A percentile compares a stretch with the other conserved stretches of the same genome.
These are phyloP conservation scores for Hemileia vastatrix DNA, from an alignment of 1,284 basidiomycete genomes.

Conservation along the genomic window DNA sequence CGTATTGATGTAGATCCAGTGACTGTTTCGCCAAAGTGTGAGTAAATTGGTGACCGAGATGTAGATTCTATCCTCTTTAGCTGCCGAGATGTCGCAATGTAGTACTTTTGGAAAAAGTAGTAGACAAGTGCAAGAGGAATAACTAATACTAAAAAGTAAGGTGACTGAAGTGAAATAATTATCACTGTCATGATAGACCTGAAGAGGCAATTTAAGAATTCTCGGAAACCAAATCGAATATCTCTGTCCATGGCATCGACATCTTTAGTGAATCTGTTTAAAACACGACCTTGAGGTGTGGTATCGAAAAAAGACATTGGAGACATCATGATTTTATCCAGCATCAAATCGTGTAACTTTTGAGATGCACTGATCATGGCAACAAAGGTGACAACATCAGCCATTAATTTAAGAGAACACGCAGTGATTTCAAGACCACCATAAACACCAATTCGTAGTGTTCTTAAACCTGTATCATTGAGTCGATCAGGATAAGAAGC, in stretches of 20 bases:
- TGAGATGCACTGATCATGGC: conserved; percentile 55
- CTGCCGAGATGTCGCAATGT: conserved; percentile 47
- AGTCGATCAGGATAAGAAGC: conserved; percentile 43
- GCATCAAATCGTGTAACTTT: conserved; percentile 55
- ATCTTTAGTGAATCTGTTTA: conserved; percentile 63
- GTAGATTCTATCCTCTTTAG: conserved; percentile 60
- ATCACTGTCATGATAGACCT: too few relatives aligned
- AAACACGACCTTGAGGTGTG: conserved; percentile 71
- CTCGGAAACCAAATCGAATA: neutral
- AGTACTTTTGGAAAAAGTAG: too few relatives aligned
- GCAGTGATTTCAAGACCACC: conserved; percentile 55
- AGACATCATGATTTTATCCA: conserved; percentile 55
- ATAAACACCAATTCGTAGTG: conserved; percentile 56
- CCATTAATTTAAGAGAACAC: conserved; percentile 53
- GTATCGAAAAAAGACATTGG: conserved; percentile 72
- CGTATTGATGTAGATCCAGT: conserved; percentile 74
- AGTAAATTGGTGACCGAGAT: conserved; percentile 40
- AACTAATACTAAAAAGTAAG: too few relatives aligned
- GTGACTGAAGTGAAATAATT: too few relatives aligned
- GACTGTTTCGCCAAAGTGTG: conserved; percentile 65
- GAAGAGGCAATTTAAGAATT: too few relatives aligned
- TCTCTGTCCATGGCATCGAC: conserved; percentile 45
- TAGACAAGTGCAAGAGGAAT: too few relatives aligned
- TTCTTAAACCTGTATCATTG: conserved; percentile 49
- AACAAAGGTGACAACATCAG: conserved; percentile 50